A percentile compares a stretch with the other conserved stretches of the same genome.
phyloP scores from a whole-genome alignment of 1,284 basidiomycete genomes.

The Cryptococcus maquisensis region DNA sequence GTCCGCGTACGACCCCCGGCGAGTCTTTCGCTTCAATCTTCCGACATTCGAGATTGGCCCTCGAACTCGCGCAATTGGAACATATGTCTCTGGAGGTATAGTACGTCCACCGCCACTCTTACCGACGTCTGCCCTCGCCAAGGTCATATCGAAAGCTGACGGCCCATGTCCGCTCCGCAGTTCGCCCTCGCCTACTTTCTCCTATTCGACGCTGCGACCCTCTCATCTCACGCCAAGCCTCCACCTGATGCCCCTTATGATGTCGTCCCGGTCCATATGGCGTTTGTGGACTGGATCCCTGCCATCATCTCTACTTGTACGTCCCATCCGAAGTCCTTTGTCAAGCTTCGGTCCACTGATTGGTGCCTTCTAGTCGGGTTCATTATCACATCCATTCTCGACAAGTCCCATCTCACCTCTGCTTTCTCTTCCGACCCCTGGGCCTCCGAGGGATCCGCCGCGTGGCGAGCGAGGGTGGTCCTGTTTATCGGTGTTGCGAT shows the following conservation, averaged over 20 bases:
- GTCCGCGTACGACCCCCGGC: constrained; percentile 77
- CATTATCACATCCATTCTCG: constrained; percentile 87
- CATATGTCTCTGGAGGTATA: constrained; percentile 85
- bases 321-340: constrained; percentile 13
- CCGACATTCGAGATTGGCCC: constrained; percentile 48
- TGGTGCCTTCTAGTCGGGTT: constrained; percentile 62
- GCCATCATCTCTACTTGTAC: constrained; percentile 78
- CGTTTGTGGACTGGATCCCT: constrained; percentile 91
- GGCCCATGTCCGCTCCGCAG: constrained; percentile 49
- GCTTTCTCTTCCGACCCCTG: constrained; percentile 63
- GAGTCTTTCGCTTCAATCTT: constrained; percentile 62
- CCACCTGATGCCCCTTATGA: constrained; percentile 65
- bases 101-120: constrained; percentile 54
- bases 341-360: too few species aligned
- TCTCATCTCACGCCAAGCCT: constrained; percentile 74
- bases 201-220: constrained; percentile 88
- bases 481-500: constrained; percentile 94
- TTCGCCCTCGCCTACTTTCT: constrained; percentile 92
- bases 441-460: constrained; percentile 64
- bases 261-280: constrained; percentile 76
- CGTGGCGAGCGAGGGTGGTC: constrained; percentile 84
- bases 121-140: too few species aligned
- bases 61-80: constrained; percentile 66
- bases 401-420: constrained; percentile 83
- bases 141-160: background rate